Evolutionary conservation across 2,329 filamentous ascomycete genomes (phyloP).

Genomic region (Fusarium albosuccineum): DNA sequence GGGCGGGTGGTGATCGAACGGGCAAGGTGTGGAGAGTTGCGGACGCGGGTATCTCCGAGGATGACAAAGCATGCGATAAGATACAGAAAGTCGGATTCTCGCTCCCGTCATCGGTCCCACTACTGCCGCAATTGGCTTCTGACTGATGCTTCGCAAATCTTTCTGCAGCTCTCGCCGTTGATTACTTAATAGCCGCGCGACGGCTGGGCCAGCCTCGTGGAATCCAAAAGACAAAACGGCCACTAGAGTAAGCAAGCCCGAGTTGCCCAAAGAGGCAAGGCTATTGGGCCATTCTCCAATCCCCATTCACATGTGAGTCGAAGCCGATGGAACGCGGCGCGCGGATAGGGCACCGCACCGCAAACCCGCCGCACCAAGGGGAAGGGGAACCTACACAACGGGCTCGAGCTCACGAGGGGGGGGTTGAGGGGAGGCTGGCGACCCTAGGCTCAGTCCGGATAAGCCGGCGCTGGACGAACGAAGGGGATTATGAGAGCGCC

Average conservation of each 20-base stretch:
- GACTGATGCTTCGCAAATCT: constrained; percentile 47
- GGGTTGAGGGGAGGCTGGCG: too few species aligned
- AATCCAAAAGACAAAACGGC: constrained; percentile 3
- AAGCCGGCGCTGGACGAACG: constrained; percentile 29
- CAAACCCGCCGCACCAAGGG: too few species aligned
- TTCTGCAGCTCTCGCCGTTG: constrained; percentile 19
- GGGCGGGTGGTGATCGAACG: constrained; percentile 25
- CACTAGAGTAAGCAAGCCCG: constrained; percentile 6
- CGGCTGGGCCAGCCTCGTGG: constrained; percentile 9
- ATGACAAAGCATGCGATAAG: constrained; percentile 36
- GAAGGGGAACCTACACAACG: too few species aligned
- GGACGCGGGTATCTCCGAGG: constrained; percentile 20
- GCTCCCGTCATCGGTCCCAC: constrained; percentile 38
- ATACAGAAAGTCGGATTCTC: constrained; percentile 16
- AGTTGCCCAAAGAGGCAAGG: constrained; percentile 33
- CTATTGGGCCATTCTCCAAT: constrained; percentile 13
- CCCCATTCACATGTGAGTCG: constrained; percentile 37
- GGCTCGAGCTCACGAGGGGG: too few species aligned
- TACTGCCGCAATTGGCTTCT: constrained; percentile 31
- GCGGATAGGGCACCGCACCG: not conserved
- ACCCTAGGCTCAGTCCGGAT: constrained; percentile 31
- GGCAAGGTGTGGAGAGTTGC: constrained; percentile 27
- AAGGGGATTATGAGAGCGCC: constrained; percentile 9
- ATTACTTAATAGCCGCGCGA: constrained; percentile 41
- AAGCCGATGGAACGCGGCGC: constrained; percentile 30